A percentile compares a stretch with the other conserved stretches of the same genome.
Evolutionary conservation across 1,139 yeast genomes (phyloP).

Genomic region (Pichia sp.): DNA sequence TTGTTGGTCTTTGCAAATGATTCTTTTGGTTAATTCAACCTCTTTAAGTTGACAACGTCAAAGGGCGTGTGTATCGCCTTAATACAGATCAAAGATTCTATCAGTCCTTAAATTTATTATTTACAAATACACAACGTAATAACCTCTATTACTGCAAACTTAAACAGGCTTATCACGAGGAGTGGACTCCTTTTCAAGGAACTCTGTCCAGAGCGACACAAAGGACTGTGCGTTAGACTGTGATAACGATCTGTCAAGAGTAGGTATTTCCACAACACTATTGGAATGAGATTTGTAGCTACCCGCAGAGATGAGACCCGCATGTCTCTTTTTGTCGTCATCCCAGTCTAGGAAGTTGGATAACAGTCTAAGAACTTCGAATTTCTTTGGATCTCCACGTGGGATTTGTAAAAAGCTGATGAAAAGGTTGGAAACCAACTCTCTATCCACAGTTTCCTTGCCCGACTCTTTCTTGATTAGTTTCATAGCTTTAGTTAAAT

Average conservation of each 20-base stretch:
- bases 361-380: constrained; percentile 80
- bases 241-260: constrained; percentile 19
- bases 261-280: constrained; percentile 23
- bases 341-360: constrained; percentile 86
- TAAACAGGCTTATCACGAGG: constrained; percentile 10
- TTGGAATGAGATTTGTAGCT: constrained; percentile 21
- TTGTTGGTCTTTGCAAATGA: no score
- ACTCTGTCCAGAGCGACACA: constrained; percentile 85
- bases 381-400: constrained; percentile 89
- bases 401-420: constrained; percentile 83
- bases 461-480: constrained; percentile 68
- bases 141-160: neutral
- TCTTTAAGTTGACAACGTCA: no score
- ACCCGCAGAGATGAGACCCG: constrained; percentile 57
- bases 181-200: constrained; percentile 60
- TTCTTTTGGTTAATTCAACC: no score
- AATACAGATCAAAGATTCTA: no score
- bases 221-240: constrained; percentile 56
- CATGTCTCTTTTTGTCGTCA: constrained; percentile 70
- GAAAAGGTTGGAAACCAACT: constrained; percentile 75
- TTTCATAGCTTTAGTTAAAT: constrained; percentile 81
- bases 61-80: no score
- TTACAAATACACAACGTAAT: no score
- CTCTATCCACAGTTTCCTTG: constrained; percentile 76
- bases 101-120: no score